Evolutionary conservation across 164 flowering plant species (phyloP), one percentile per base, ranked within the genome.

Genomic region (Euptelea pleiosperma): DNA sequence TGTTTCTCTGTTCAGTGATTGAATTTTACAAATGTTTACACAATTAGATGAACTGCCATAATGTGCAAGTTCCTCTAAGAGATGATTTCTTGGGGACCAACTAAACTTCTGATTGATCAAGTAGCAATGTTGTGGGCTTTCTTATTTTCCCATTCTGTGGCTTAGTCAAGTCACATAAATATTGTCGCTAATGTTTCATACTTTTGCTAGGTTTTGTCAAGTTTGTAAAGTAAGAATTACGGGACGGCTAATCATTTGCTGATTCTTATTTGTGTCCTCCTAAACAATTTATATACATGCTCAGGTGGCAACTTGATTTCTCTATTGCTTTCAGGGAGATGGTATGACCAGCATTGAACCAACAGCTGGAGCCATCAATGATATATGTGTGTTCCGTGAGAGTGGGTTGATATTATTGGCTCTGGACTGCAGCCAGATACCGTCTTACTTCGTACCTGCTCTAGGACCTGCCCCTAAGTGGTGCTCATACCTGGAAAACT

Each of bases 401-500:
- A 87, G 89, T 70, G 98, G 98, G n/a, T 66, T 93, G 85, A 78
- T 93, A 65, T 60, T 87, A 36, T 69, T 93, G 81, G 98, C 96
- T 59, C 66, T 93, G 42, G 97, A 93, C 52, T 52, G 75, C 62
- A 77, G 86, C 70, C 90, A 86, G 69, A 90, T 93, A 70, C 97
- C 97, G 1, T 79, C 90, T 44, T 86, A 89, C 72, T 93, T 87
- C 63, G 55, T 90, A 65, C 98, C 98, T 67, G 81, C 89, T 52
- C 71, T 93, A 29, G 98, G 98, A 46, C 91, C 97, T 61, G 97
- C 92, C 41, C 98, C 98, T 0, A 93, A 88, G 67, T 93, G 97
- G 98, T 84, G 93, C 57, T 77, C 96, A 36, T 73, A 76, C 67
- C 73, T 93, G 44, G 96, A 92, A 65, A 79, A 79, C 58, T 57